Percentiles rank a stretch among this genome's conserved stretches.
phyloP scores from a whole-genome alignment of 176 grass and related monocot genomes.

The Rhynchospora tenuis region DNA sequence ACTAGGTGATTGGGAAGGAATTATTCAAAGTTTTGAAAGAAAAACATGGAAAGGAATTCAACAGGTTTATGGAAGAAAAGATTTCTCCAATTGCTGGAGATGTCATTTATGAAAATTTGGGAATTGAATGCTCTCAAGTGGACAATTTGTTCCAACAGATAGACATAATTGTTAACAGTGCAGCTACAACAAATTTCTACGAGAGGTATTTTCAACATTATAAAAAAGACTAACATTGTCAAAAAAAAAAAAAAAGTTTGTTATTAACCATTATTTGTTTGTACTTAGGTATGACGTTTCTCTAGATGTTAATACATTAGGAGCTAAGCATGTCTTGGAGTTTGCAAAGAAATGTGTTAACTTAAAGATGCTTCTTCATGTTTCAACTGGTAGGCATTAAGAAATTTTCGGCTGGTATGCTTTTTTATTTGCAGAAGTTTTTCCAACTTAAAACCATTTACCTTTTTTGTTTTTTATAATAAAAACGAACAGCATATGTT shows the following conservation, averaged over 20 bases:
- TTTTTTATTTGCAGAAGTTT: too few relatives aligned
- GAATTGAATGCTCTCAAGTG: constrained; percentile 32
- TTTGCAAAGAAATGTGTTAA: constrained; percentile 60
- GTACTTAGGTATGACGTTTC: constrained; percentile 48
- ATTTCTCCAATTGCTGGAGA: constrained; percentile 54
- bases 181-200: constrained; percentile 73
- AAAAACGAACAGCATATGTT: constrained; percentile 43
- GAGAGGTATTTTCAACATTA: constrained; percentile 36
- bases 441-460: constrained; percentile 27
- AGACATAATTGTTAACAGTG: constrained; percentile 63
- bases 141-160: constrained; percentile 33
- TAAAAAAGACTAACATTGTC: background rate
- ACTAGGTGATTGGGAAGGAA: constrained; percentile 66
- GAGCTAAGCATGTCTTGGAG: constrained; percentile 33
- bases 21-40: constrained; percentile 57
- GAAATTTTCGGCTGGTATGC: too few relatives aligned
- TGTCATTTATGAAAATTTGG: constrained; percentile 45
- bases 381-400: constrained; percentile 50
- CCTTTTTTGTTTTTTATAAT: background rate
- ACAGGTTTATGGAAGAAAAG: constrained; percentile 45
- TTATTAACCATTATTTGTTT: background rate
- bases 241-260: background rate
- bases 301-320: constrained; percentile 42
- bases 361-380: constrained; percentile 71
- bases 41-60: constrained; percentile 43